These are phyloP conservation scores for Termitomyces sp. DNA, from an alignment of 768 basidiomycete genomes.

Conservation along the genomic window DNA sequence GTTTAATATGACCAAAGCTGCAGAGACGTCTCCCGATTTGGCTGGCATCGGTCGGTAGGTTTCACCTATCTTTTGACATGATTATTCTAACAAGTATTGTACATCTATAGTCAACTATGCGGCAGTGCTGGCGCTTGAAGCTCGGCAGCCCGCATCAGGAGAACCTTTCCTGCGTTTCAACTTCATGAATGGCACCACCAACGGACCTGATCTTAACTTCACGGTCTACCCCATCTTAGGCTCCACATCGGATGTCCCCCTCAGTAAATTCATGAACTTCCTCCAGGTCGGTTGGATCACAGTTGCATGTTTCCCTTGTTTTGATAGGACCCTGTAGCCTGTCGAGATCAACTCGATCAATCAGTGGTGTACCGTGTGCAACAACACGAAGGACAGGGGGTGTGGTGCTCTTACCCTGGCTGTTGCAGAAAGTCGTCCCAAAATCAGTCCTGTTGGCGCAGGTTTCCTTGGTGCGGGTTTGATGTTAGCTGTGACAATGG, in stretches of 20 bases:
- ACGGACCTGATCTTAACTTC: constrained; percentile 31
- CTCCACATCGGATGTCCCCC: constrained; percentile 43
- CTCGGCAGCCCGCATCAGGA: constrained; percentile 43
- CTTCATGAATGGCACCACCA: constrained; percentile 68
- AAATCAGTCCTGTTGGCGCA: constrained; percentile 55
- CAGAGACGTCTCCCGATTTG: constrained; percentile 45
- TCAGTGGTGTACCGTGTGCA: constrained; percentile 59
- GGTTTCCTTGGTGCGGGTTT: constrained; percentile 66
- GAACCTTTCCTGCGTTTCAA: constrained; percentile 56
- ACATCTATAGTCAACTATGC: constrained; percentile 54
- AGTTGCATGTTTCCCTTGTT: not conserved
- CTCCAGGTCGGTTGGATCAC: constrained; percentile 23
- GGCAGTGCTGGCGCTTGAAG: constrained; percentile 53
- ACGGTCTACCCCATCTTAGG: constrained; percentile 44
- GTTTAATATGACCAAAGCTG: constrained; percentile 72
- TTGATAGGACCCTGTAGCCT: constrained; percentile 30
- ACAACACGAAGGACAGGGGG: constrained; percentile 53
- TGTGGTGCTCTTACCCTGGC: constrained; percentile 47
- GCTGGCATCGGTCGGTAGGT: constrained; percentile 52
- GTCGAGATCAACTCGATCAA: constrained; percentile 47
- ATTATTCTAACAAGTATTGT: not conserved
- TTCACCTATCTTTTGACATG: not conserved
- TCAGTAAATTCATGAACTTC: constrained; percentile 46
- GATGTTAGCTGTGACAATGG: constrained; percentile 37
- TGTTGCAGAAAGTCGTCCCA: constrained; percentile 24